These are phyloP conservation scores for Amorphotheca resinae DNA, from an alignment of 495 filamentous ascomycete genomes.

Conservation along the genomic window DNA sequence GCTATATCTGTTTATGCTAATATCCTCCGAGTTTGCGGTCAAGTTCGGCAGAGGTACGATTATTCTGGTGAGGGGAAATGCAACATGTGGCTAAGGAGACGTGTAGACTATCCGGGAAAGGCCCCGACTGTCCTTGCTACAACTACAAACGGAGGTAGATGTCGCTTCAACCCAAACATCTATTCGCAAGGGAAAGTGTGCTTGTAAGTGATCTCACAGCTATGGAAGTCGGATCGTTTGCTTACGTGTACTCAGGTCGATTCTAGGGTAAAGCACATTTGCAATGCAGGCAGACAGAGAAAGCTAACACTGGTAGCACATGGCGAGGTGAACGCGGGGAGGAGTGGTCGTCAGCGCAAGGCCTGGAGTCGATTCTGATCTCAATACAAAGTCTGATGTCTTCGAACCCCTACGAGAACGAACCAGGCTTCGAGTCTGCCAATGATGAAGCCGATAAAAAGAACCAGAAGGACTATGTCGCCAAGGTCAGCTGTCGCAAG, in stretches of 20 bases:
- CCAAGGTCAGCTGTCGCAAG: constrained; percentile 49
- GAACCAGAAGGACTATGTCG: constrained; percentile 66
- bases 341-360: constrained; percentile 92
- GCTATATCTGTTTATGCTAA: constrained; percentile 3
- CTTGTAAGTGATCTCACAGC: constrained; percentile 51
- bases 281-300: constrained; percentile 19
- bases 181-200: constrained; percentile 87
- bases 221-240: no score
- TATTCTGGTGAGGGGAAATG: not conserved
- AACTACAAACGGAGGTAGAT: constrained; percentile 79
- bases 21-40: constrained; percentile 40
- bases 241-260: constrained; percentile 49
- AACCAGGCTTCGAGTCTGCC: constrained; percentile 80
- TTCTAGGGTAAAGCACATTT: constrained; percentile 54
- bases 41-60: constrained; percentile 51
- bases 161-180: constrained; percentile 94
- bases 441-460: constrained; percentile 55
- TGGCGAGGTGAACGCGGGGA: constrained; percentile 85
- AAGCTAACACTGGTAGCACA: constrained; percentile 43
- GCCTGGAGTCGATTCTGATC: constrained; percentile 83
- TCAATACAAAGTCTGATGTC: constrained; percentile 97
- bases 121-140: constrained; percentile 61
- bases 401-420: constrained; percentile 87
- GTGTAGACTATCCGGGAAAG: constrained; percentile 72
- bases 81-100: not conserved